These are phyloP conservation scores for Venturia oleaginea DNA, from an alignment of 2,329 filamentous ascomycete genomes.

Conservation along the genomic window DNA sequence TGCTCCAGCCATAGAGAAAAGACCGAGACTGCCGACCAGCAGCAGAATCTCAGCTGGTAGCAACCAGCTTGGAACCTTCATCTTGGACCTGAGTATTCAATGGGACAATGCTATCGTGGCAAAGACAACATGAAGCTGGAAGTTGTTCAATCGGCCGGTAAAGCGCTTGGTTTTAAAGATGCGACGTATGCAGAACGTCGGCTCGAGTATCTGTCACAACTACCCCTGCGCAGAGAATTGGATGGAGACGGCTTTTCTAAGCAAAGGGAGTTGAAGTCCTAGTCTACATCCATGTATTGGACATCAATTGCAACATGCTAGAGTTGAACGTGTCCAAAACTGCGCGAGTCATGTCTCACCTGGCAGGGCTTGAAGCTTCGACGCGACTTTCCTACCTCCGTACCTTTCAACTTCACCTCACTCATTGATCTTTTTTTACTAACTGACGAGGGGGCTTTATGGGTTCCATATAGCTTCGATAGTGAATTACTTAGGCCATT, in stretches of 20 bases:
- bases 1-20: background rate
- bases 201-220: background rate
- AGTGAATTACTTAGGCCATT: too few relatives aligned
- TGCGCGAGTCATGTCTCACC: background rate
- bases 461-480: too few relatives aligned
- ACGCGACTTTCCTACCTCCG: background rate
- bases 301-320: background rate
- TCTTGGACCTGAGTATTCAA: background rate
- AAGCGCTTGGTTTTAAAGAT: background rate
- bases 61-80: constrained; percentile 9
- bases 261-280: background rate
- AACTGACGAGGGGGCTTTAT: too few relatives aligned
- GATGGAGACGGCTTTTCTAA: background rate
- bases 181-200: background rate
- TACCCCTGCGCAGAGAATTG: background rate
- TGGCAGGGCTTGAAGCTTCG: background rate
- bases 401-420: background rate
- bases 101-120: background rate
- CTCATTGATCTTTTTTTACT: too few relatives aligned
- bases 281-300: background rate
- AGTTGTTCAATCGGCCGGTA: background rate
- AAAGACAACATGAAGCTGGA: background rate
- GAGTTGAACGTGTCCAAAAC: background rate
- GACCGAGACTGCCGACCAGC: constrained; percentile 11
- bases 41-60: constrained; percentile 11